Conservation (phyloP, 2,329 filamentous ascomycete genomes). For the Penicillium psychrosexuale region DNA sequence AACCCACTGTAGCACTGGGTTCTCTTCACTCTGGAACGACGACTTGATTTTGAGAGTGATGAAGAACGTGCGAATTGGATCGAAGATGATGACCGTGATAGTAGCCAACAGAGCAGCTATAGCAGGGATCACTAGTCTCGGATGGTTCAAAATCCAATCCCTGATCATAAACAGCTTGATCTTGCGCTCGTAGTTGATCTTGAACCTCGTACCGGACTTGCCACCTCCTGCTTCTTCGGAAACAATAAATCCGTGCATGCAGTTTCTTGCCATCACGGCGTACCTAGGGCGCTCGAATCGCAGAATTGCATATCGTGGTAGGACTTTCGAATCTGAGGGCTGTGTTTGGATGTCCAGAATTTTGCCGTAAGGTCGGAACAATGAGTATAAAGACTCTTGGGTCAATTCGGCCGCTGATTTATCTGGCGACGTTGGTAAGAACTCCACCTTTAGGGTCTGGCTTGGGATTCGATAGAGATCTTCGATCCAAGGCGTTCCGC, state of each 20-base stretch:
- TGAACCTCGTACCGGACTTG: constrained; percentile 70
- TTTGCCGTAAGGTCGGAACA: constrained; percentile 89
- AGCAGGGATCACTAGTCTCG: constrained; percentile 79
- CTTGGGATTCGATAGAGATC: constrained; percentile 83
- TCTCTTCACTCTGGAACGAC: constrained; percentile 70
- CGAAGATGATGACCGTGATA: constrained; percentile 83
- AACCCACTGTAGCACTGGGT: constrained; percentile 74
- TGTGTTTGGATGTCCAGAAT: constrained; percentile 80
- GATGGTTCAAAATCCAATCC: constrained; percentile 84
- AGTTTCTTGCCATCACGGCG: constrained; percentile 86
- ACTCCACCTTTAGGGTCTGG: constrained; percentile 74
- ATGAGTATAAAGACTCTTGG: constrained; percentile 79
- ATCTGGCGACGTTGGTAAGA: constrained; percentile 71
- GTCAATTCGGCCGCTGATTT: constrained; percentile 71
- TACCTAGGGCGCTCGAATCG: constrained; percentile 72
- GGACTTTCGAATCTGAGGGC: constrained; percentile 77
- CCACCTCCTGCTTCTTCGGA: constrained; percentile 68
- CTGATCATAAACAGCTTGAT: constrained; percentile 74
- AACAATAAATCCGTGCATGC: constrained; percentile 79
- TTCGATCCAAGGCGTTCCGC: constrained; percentile 88
- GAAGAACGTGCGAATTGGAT: constrained; percentile 90
- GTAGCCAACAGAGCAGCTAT: constrained; percentile 77
- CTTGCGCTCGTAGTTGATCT: constrained; percentile 78
- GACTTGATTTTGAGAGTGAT: constrained; percentile 83
- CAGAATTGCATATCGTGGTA: constrained; percentile 75